Conservation (phyloP, 1,284 basidiomycete genomes). For the Leccinum solheimii region DNA sequence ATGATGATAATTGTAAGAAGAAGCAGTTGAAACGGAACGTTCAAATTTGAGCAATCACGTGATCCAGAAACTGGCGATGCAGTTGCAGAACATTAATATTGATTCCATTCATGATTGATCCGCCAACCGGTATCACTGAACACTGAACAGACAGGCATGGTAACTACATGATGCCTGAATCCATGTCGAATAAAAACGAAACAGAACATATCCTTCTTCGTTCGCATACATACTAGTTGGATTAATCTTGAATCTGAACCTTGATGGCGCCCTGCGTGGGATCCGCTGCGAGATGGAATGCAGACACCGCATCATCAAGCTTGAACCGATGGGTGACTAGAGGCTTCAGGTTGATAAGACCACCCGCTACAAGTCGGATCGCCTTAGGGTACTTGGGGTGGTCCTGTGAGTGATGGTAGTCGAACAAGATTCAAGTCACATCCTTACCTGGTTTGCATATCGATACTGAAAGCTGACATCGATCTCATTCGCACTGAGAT, state of each 20-base stretch:
- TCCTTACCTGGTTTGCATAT: constrained; percentile 56
- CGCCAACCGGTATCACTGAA: background rate
- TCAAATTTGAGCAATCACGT: constrained; percentile 22
- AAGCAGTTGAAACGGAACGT: background rate
- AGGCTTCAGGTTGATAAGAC: constrained; percentile 75
- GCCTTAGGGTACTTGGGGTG: constrained; percentile 70
- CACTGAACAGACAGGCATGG: background rate
- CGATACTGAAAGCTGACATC: constrained; percentile 66
- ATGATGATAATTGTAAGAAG: constrained; percentile 3
- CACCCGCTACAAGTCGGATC: constrained; percentile 71
- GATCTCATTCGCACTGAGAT: constrained; percentile 64
- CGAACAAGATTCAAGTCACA: background rate
- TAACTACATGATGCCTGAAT: background rate
- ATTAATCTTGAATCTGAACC: constrained; percentile 57
- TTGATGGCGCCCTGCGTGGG: constrained; percentile 65
- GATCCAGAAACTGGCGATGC: constrained; percentile 6
- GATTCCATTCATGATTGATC: too few species aligned
- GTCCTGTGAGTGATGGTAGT: background rate
- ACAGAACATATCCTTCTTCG: background rate
- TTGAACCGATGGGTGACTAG: constrained; percentile 82
- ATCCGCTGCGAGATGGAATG: constrained; percentile 78
- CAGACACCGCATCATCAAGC: constrained; percentile 74
- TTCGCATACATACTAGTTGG: background rate
- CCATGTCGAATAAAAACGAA: background rate
- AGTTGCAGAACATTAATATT: background rate